Evolutionary conservation across 805 yeast species (phyloP).

Genomic region (Ogataea wickerhamii): DNA sequence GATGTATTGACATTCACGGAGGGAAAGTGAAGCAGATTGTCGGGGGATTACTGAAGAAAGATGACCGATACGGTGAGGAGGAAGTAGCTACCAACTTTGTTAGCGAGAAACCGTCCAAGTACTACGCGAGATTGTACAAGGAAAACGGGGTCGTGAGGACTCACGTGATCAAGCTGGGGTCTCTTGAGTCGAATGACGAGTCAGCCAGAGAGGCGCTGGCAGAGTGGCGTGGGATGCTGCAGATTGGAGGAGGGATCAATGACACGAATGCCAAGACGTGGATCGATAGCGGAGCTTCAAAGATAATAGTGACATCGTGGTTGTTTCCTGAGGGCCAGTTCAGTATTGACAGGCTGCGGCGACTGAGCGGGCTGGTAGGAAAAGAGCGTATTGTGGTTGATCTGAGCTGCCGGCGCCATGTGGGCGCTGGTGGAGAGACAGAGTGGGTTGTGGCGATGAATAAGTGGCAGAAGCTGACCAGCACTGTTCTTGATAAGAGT

Average conservation of each 20-base stretch:
- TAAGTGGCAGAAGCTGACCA: constrained; percentile 92
- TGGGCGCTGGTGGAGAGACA: constrained; percentile 23
- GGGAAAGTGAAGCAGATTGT: constrained; percentile 97
- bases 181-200: constrained; percentile 65
- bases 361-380: constrained; percentile 56
- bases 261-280: constrained; percentile 69
- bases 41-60: constrained; percentile 76
- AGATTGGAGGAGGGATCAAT: constrained; percentile 92
- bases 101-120: constrained; percentile 66
- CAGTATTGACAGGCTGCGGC: constrained; percentile 46
- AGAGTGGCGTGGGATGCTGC: constrained; percentile 72
- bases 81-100: constrained; percentile 70
- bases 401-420: constrained; percentile 66
- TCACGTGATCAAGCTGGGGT: constrained; percentile 90
- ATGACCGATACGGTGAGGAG: constrained; percentile 40
- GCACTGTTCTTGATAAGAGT: constrained; percentile 48
- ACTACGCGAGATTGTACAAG: constrained; percentile 69
- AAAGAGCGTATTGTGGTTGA: constrained; percentile 74
- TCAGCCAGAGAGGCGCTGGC: constrained; percentile 77
- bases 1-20: constrained; percentile 92
- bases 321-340: constrained; percentile 66
- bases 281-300: constrained; percentile 76
- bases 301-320: constrained; percentile 91
- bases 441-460: constrained; percentile 96
- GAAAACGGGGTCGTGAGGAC: constrained; percentile 63